Percentiles rank a stretch among this genome's conserved stretches.
Conservation (phyloP, 371 early-diverging fungal species). For the Rhizomucor pusillus region DNA sequence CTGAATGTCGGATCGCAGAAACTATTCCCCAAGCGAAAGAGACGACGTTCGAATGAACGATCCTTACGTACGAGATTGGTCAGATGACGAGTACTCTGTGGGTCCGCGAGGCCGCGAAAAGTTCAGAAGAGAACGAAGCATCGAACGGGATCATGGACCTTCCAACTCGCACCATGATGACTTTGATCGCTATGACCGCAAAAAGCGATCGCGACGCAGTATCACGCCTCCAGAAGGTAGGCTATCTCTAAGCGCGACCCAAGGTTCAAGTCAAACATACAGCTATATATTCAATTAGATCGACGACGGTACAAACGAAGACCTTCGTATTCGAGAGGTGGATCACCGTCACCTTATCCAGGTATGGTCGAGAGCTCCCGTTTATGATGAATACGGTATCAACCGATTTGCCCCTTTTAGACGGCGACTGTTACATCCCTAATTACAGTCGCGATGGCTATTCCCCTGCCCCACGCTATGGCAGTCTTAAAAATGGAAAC, state of each 20-base stretch:
- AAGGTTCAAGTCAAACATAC: too few relatives aligned
- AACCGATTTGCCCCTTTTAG: conserved; percentile 30
- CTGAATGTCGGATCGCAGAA: conserved; percentile 25
- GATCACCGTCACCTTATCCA: conserved; percentile 17
- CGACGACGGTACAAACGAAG: conserved; percentile 52
- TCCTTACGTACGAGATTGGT: conserved; percentile 32
- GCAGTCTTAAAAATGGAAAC: conserved; percentile 9
- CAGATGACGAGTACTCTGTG: conserved; percentile 55
- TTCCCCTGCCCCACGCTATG: conserved; percentile 64
- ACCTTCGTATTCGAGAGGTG: conserved; percentile 34
- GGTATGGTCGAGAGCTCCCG: conserved; percentile 19
- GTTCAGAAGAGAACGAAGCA: conserved; percentile 70
- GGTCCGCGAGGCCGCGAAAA: conserved; percentile 60
- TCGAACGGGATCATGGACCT: conserved; percentile 60
- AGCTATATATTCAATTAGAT: conserved; percentile 36
- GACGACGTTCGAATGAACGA: conserved; percentile 7
- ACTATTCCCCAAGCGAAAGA: conserved; percentile 20
- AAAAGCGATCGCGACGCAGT: conserved; percentile 40
- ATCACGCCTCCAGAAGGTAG: conserved; percentile 52
- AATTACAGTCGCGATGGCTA: conserved; percentile 83
- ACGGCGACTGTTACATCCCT: conserved; percentile 79
- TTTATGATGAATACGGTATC: conserved; percentile 8
- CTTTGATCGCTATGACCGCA: conserved; percentile 50
- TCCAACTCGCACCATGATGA: conserved; percentile 48
- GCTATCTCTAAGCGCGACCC: neutral